Evolutionary conservation across 352 stramenopile species (phyloP), one percentile per base, ranked within the genome.

Genomic region (Globisporangium irregulare): DNA sequence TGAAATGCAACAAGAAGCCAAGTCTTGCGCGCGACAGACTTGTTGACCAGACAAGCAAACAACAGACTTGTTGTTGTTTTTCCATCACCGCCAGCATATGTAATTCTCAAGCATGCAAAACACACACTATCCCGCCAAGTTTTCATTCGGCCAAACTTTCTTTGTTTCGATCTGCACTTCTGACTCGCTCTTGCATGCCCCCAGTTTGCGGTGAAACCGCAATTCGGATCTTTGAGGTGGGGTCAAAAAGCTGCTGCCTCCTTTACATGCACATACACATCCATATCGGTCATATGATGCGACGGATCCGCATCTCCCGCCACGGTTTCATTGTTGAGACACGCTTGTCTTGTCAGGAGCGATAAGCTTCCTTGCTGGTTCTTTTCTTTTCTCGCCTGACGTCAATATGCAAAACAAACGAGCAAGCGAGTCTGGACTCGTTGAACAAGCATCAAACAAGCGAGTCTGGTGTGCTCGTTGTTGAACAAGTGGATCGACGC

Each of bases 291-390:
- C 41, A 50, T 50, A 46, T 12, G 5, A 18, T 7, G 27, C 27
- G 27, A 20, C 15, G 54, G 50, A 3, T 8, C 56, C n/a, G 20
- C 25, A 32, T 34, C 27, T 60, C 32, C 56, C 32, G 20, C 56
- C 32, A 48, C 56, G 56, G 56, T 61, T 61, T 61, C 56, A 50
- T 61, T 61, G 56, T 48, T 61, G 56, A 50, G 29, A 61, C 56
- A 61, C 56, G 36, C 36, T 48, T 48, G 43, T 15, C 36, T 43
- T 41, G 36, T 22, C 14, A 24, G 22, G 53, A 36, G 54, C 27
- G 27, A 43, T 60, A 43, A 43, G 27, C 7, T 43, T 20, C 25
- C 7, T 56, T 34, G 54, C 54, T 9, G 41, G 41, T 50, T 50
- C 41, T 50, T 50, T 50, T 50, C 41, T 50, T 50, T n/a, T 50